Base-by-base conservation (phyloP, 345 rosid species). In the Garcia nutans region DNA sequence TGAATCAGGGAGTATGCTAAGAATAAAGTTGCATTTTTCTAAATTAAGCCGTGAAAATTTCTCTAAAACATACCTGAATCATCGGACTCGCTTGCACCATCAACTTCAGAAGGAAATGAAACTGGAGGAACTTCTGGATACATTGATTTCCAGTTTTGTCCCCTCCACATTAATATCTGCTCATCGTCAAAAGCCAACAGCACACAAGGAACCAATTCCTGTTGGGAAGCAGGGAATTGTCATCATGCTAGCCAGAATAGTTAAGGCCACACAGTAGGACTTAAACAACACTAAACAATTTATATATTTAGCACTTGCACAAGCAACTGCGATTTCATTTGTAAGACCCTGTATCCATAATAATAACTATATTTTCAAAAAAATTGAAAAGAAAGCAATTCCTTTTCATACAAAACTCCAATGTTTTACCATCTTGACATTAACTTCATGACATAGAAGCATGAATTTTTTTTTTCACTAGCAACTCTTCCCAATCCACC, bases 151-250 rank as follows among this genome's bases (percentile, higher is more conserved):
- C 97, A 94, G 13, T 91, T 86, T 59, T 58, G 83, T 75, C 97
- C 99, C 82, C 99, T 88, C 97, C 97, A 94, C 87, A 91, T 85
- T 86, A 94, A 76, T 81, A 94, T 88, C 75, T 92, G 98, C 83
- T 89, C 97, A 68, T 94, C 91, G 23, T 91, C 98, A 70, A 92
- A 94, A 68, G 97, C 91, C 80, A 94, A 79, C 74, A 94, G 91
- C 79, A 92, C 89, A 10, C 97, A 94, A 26, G 98, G 99, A 77
- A 91, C 97, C 80, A 95, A 82, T 57, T 91, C 97, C 99, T 95
- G 87, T 8, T 16, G 69, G 68, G 12, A 63, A 71, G 26, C 65
- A 83, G 33, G 26, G 45, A 74, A 58, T 45, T 37, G 10, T 49
- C 74, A 68, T 64, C 20, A 70, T 11, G 37, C 28, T 24, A 41